Base-by-base conservation (phyloP, 2,329 filamentous ascomycete species). In the Sporothrix schenckii region DNA sequence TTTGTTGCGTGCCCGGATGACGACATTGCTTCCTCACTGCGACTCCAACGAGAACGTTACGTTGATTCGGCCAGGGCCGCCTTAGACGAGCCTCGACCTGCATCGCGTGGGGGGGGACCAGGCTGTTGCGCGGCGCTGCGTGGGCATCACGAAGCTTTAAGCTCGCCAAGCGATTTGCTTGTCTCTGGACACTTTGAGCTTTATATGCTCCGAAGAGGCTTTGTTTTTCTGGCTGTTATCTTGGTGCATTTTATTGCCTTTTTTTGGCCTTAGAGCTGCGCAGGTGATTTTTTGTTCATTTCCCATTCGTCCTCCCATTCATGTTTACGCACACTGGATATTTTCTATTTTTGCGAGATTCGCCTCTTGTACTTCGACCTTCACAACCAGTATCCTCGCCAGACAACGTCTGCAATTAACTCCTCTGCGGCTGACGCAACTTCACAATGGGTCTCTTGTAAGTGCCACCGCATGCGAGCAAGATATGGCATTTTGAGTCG, bases 1-100 rank as follows among this genome's bases (percentile, higher is more conserved):
- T 9, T 16, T 14, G 73, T 74, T 75, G 72, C 74, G 74, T 75
- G 69, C 70, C 66, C 67, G 21, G 56, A 74, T 75, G 74, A 74
- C 74, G 74, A 73, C 71, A 73, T 73, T 49, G 39, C 34, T 71
- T 41, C 49, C 70, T 27, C 66, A 66, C 63, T 49, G 56, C 58
- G 44, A 39, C 47, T 19, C 34, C 10, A 34, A 60, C 27, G 41
- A 44, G n/a, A 4, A 4, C 54, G 61, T n/a, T 9, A 13, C n/a
- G 14, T 49, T 73, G 69, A 72, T 69, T 72, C 66, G 71, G 63
- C 61, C 41, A 65, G 66, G 44, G 49, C 60, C 44, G 39, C 53
- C 21, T 27, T 10, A 50, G 39, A 66, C 56, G 34, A 34, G 1
- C 54, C 9, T 24, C 50, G 24, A 44, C 56, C 61, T n/a, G 54